These are phyloP conservation scores for Ganoderma meredithae DNA, from an alignment of 1,284 basidiomycete species.

Conservation along the genomic window DNA sequence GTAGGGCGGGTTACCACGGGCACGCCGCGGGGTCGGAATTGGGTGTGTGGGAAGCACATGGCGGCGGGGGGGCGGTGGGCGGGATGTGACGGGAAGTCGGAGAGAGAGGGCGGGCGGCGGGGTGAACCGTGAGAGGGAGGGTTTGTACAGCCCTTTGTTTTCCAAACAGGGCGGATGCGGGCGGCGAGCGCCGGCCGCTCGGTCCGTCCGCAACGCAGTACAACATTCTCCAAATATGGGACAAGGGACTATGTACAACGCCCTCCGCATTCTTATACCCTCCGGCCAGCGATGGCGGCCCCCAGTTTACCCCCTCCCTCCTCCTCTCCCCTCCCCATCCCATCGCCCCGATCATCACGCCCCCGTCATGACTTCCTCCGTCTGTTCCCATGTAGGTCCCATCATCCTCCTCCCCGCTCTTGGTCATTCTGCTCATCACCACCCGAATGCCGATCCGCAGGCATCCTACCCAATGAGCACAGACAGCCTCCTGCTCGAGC, in stretches of 20 bases:
- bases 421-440: neutral
- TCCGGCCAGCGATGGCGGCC: constrained; percentile 21
- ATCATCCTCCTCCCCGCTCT: constrained; percentile 10
- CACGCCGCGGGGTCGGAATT: neutral
- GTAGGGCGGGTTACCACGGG: neutral
- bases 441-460: constrained; percentile 19
- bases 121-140: constrained; percentile 8
- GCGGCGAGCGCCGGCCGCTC: constrained; percentile 11
- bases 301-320: constrained; percentile 20
- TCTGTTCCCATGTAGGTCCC: constrained; percentile 32
- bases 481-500: constrained; percentile 42
- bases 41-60: neutral
- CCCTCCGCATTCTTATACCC: constrained; percentile 28
- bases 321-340: constrained; percentile 14
- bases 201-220: constrained; percentile 25
- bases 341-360: constrained; percentile 14
- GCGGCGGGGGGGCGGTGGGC: neutral
- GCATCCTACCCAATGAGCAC: constrained; percentile 38
- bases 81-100: neutral
- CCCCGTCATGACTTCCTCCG: constrained; percentile 28
- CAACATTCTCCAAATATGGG: constrained; percentile 36
- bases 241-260: constrained; percentile 33
- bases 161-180: constrained; percentile 25
- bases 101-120: constrained; percentile 6
- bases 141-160: constrained; percentile 33